Evolutionary conservation across 768 basidiomycete genomes (phyloP), one percentile per base, ranked within the genome.

Genomic region (Mycena vulgaris): DNA sequence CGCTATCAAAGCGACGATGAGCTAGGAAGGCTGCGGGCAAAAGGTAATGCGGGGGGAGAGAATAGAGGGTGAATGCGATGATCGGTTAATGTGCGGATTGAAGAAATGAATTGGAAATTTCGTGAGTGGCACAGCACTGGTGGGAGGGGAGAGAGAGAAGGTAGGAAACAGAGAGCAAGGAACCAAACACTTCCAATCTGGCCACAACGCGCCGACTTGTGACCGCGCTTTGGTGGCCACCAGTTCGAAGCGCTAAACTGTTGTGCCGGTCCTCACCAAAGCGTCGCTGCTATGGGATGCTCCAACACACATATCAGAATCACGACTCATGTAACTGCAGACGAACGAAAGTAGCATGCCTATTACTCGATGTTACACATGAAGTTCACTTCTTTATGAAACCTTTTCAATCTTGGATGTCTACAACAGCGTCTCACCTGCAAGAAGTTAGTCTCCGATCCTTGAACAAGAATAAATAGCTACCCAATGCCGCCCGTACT

Each of bases 401-500:
- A 28, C 40, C 59, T 61, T 40, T 53, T 68, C 31, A 23, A 48
- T 30, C 45, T 62, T 51, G 21, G 14, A 25, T 35, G 21, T 51
- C 51, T 68, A 72, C 65, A 70, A 53, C 56, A 75, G 61, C 16
- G 67, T 68, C 60, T 68, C 67, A 16, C 68, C 63, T 76, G 86
- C 55, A 86, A 40, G 48, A 61, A 13, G 60, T 71, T 39, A 78
- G 70, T 37, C 48, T 51, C 33, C 9, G 31, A 57, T 47, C 33
- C 16, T 35, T 27, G 52, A 4, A 30, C 13, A 14, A 35, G 58
- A 25, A 71, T 65, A 2, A 42, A 23, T 37, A 81, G 89, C 59
- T 75, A 95, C 95, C 95, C 62, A 97, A 83, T 11, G 95, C 95
- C 35, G 93, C 85, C 33, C 96, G 88, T 31, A 95, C 89, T 49